Percentiles rank a stretch among this genome's conserved stretches.
Conservation (phyloP, 192 early-diverging fungal species). For the Backusella psychrophila region DNA sequence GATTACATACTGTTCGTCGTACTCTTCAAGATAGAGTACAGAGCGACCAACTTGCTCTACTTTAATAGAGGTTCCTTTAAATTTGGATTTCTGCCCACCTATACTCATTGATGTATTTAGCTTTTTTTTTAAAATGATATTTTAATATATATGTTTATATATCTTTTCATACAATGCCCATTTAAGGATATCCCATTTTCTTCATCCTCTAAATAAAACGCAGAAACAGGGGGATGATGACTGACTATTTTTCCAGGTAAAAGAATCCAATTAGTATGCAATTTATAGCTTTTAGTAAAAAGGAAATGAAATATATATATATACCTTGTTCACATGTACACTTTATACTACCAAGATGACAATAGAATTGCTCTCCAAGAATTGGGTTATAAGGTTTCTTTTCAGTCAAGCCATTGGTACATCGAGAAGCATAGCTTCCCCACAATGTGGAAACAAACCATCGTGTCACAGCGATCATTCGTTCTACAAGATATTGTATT, state of each 20-base stretch:
- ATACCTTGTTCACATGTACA: conserved; percentile 60
- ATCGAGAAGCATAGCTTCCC: conserved; percentile 72
- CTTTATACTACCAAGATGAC: conserved; percentile 50
- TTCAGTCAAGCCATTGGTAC: conserved; percentile 65
- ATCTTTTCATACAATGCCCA: conserved; percentile 44
- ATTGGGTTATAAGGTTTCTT: conserved; percentile 71
- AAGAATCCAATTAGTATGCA: background rate
- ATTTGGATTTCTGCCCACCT: conserved; percentile 58
- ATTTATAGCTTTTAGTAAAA: background rate
- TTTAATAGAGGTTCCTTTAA: conserved; percentile 63
- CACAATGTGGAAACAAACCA: conserved; percentile 86
- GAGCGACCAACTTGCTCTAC: conserved; percentile 66
- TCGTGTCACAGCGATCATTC: conserved; percentile 67
- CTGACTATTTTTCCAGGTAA: conserved; percentile 38
- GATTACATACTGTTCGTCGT: conserved; percentile 57
- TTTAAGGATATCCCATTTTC: conserved; percentile 60
- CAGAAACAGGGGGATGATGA: conserved; percentile 73
- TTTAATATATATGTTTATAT: background rate
- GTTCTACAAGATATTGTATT: conserved; percentile 41
- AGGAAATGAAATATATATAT: background rate
- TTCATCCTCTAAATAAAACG: conserved; percentile 63
- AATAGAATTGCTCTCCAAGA: conserved; percentile 63
- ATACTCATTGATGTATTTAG: background rate
- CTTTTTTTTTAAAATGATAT: background rate
- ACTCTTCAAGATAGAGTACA: conserved; percentile 48